A percentile compares a stretch with the other conserved stretches of the same genome.
Evolutionary conservation across 495 filamentous ascomycete species (phyloP).

Genomic region (Lichina pygmaea): DNA sequence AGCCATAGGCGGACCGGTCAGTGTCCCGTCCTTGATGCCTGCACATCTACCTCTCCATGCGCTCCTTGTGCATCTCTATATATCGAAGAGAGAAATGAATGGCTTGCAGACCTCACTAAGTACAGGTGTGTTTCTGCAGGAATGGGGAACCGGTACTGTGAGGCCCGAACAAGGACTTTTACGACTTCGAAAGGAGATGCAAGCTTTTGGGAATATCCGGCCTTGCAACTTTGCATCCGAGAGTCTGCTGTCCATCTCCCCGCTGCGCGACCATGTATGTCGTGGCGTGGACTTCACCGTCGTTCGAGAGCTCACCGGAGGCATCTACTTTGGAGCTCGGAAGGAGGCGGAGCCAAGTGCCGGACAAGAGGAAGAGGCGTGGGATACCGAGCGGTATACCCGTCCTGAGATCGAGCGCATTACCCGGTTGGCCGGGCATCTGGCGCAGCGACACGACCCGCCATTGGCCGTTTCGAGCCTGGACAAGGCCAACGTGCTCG

Average conservation of each 20-base stretch:
- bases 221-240: slow-evolving; percentile 93
- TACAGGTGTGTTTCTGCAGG: slow-evolving; percentile 12
- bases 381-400: slow-evolving; percentile 79
- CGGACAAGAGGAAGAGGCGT: slow-evolving; percentile 38
- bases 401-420: slow-evolving; percentile 75
- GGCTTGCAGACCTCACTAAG: no score
- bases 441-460: slow-evolving; percentile 57
- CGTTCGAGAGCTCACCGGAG: slow-evolving; percentile 80
- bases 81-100: background rate
- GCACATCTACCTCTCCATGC: background rate
- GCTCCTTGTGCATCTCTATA: background rate
- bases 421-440: slow-evolving; percentile 52
- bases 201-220: slow-evolving; percentile 87
- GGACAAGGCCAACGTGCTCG: slow-evolving; percentile 95
- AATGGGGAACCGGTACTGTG: slow-evolving; percentile 84
- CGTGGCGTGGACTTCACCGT: slow-evolving; percentile 81
- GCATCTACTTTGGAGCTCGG: slow-evolving; percentile 91
- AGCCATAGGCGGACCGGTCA: slow-evolving; percentile 77
- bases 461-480: slow-evolving; percentile 65
- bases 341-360: slow-evolving; percentile 37
- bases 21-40: slow-evolving; percentile 4
- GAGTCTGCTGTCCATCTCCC: slow-evolving; percentile 61
- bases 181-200: slow-evolving; percentile 76
- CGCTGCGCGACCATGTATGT: slow-evolving; percentile 69
- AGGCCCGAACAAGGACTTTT: slow-evolving; percentile 91